These are phyloP conservation scores for Marsdenia floribunda DNA, from an alignment of 257 asterid genomes.

Conservation along the genomic window DNA sequence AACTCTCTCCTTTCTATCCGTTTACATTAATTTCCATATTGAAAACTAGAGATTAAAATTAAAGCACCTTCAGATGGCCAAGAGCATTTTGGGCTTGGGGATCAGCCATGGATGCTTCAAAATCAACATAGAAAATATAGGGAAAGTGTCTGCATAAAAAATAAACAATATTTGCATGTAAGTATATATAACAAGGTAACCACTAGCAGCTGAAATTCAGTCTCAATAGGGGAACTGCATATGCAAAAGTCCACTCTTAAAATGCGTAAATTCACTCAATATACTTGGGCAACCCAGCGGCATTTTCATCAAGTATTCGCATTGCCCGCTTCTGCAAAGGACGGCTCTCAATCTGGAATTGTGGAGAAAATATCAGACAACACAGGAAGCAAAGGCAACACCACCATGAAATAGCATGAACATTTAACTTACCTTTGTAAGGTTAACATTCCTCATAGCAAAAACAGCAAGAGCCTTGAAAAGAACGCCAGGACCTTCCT, in stretches of 20 bases:
- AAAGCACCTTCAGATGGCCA: constrained; percentile 67
- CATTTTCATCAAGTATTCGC: constrained; percentile 48
- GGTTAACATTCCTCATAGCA: constrained; percentile 90
- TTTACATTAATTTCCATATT: not conserved
- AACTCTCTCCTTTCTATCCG: not conserved
- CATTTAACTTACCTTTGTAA: constrained; percentile 63
- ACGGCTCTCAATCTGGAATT: constrained; percentile 88
- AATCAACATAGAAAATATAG: constrained; percentile 94
- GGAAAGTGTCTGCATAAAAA: constrained; percentile 69
- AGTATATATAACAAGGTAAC: not conserved
- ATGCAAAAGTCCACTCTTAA: not conserved
- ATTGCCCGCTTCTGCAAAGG: constrained; percentile 85
- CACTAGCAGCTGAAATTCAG: not conserved
- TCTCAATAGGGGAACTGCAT: not conserved
- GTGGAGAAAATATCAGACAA: not conserved
- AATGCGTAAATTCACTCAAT: constrained; percentile 7
- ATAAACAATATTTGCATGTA: constrained; percentile 4
- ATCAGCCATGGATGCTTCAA: constrained; percentile 99
- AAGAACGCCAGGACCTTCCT: constrained; percentile 99
- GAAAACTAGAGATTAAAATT: not conserved
- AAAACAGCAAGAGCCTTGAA: constrained; percentile 97
- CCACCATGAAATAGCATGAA: not conserved
- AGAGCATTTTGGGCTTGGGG: constrained; percentile 98
- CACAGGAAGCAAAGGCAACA: not conserved
- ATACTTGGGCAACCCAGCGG: constrained; percentile 68